Conservation (phyloP, 805 yeast genomes). For the Lachancea lanzarotensis region DNA sequence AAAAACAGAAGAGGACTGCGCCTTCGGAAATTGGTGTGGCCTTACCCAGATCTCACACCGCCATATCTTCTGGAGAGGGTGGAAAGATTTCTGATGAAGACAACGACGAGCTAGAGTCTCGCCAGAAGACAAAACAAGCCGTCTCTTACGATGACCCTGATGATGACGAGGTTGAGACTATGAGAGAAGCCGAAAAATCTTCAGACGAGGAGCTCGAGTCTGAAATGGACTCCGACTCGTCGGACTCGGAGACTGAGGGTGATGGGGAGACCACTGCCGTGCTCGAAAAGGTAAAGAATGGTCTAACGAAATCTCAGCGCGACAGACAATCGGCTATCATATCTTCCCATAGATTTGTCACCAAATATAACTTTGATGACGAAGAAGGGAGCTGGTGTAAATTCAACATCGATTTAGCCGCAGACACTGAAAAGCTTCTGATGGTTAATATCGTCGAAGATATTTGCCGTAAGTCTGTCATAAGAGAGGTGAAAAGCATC, state of each 20-base stretch:
- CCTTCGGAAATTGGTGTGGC: constrained; percentile 67
- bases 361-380: constrained; percentile 87
- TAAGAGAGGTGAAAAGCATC: constrained; percentile 83
- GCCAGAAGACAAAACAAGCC: constrained; percentile 68
- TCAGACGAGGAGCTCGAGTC: constrained; percentile 51
- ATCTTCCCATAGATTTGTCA: constrained; percentile 62
- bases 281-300: constrained; percentile 22
- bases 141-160: constrained; percentile 93
- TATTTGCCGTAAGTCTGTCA: constrained; percentile 82
- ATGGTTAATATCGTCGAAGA: constrained; percentile 97
- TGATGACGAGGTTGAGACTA: constrained; percentile 87
- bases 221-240: constrained; percentile 32
- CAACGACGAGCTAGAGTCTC: constrained; percentile 53
- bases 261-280: constrained; percentile 20
- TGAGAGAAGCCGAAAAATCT: constrained; percentile 75
- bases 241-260: constrained; percentile 39
- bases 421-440: constrained; percentile 83
- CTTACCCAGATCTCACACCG: constrained; percentile 47
- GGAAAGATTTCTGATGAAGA: constrained; percentile 50
- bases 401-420: constrained; percentile 74
- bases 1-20: constrained; percentile 61
- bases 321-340: constrained; percentile 83
- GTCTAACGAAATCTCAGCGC: constrained; percentile 55
- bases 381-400: constrained; percentile 86
- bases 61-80: constrained; percentile 38